Percentiles rank a stretch among this genome's conserved stretches.
phyloP scores from a whole-genome alignment of 495 filamentous ascomycete species.

The Daldinia loculata region DNA sequence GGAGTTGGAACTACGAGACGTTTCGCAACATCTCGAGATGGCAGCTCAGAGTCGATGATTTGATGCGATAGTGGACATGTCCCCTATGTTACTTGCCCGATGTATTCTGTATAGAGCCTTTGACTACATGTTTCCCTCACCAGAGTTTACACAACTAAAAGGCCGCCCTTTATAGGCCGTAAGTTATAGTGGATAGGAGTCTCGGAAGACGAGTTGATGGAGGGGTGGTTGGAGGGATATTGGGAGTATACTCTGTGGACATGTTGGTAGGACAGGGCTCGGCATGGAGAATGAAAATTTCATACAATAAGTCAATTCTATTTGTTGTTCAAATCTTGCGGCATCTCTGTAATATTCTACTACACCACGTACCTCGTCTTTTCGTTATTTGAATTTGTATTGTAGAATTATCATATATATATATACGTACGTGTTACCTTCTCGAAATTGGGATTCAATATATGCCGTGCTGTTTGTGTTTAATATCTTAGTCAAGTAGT shows the following conservation, averaged over 20 bases:
- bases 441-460: too few relatives aligned
- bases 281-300: constrained; percentile 24
- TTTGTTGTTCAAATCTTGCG: neutral
- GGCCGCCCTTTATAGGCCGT: constrained; percentile 8
- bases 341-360: neutral
- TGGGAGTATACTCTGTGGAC: constrained; percentile 12
- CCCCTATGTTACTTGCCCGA: constrained; percentile 8
- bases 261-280: constrained; percentile 17
- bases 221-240: constrained; percentile 13
- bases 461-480: too few relatives aligned
- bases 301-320: constrained; percentile 6
- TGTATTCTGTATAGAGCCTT: constrained; percentile 19
- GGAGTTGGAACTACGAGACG: constrained; percentile 23
- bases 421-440: neutral
- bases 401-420: neutral
- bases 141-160: constrained; percentile 3
- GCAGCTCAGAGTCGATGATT: constrained; percentile 21
- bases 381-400: neutral
- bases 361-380: neutral
- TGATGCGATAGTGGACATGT: constrained; percentile 20
- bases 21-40: constrained; percentile 24
- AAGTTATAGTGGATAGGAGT: constrained; percentile 30
- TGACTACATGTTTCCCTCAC: constrained; percentile 14
- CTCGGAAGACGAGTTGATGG: constrained; percentile 15
- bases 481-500: too few relatives aligned